Base-by-base conservation (phyloP, 2,329 filamentous ascomycete genomes). In the Coniella vitis region DNA sequence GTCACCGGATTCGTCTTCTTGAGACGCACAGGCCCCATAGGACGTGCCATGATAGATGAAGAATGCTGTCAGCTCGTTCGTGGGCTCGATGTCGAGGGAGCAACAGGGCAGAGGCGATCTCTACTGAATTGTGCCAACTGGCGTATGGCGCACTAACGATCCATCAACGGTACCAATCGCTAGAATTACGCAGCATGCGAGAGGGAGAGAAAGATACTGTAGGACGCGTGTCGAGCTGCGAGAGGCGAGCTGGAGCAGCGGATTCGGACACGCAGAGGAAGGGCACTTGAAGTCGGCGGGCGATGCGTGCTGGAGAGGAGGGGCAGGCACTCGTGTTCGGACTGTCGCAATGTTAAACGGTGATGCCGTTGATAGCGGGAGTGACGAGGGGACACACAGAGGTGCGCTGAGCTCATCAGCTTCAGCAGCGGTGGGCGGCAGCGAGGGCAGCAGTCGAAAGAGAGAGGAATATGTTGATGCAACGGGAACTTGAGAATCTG, bases 1-100 rank as follows among this genome's bases (percentile, higher is more conserved):
- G 86, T 91, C 62, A 86, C 75, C 55, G 87, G 84, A 68, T 82
- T 93, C 64, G 84, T 81, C 71, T 86, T 86, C 71, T 87, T 87
- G 63, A 91, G 78, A 69, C 87, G 86, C 58, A 79, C 75, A 57
- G 78, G 72, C 61, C 79, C 77, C 73, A 83, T 72, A 65, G 76
- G 70, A 63, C 75, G 73, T 62, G 75, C 72, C 75, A 78, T 78
- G 41, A 32, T 66, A 66, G 55, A 49, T 55, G 38, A 54, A 56
- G 45, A 49, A 49, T 29, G 19, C 7, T 19, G 38, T 22, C 4
- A 14, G n/a, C 35, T 37, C 22, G 17, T 17, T 22, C 12, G 35
- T 21, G 3, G 25, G 17, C 40, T 32, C 41, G 36, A 47, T 50
- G 46, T 47, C 47, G 47, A 31, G 21, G 41, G 22, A 22, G 17